Conservation (phyloP, 2,329 filamentous ascomycete genomes). For the Penicillium freii region DNA sequence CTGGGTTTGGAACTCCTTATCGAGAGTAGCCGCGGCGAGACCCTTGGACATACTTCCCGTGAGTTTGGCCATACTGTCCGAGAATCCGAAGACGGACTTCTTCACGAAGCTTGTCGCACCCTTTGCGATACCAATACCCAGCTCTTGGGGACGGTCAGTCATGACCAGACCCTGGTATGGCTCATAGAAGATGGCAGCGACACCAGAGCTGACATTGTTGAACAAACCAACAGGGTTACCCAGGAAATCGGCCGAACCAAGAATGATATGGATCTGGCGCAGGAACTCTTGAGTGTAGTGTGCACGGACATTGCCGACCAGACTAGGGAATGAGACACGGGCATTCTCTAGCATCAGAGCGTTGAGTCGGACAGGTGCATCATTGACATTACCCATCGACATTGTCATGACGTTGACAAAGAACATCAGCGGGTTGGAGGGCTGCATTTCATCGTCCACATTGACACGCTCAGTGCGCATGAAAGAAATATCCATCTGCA, state of each 20-base stretch:
- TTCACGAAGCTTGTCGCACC: conserved; percentile 96
- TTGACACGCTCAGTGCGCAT: conserved; percentile 96
- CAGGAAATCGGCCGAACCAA: conserved; percentile 95
- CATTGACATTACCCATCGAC: conserved; percentile 98
- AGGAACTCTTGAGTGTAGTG: conserved; percentile 97
- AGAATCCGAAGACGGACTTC: conserved; percentile 97
- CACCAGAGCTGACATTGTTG: conserved; percentile 96
- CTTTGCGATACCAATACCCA: conserved; percentile 92
- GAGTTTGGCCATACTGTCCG: conserved; percentile 95
- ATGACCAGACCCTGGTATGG: conserved; percentile 97
- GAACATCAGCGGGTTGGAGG: conserved; percentile 95
- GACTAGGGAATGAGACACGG: conserved; percentile 77
- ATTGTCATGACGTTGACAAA: conserved; percentile 98
- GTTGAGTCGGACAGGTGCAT: conserved; percentile 90
- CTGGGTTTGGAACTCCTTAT: conserved; percentile 98
- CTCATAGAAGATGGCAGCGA: conserved; percentile 98
- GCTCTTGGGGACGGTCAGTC: conserved; percentile 91
- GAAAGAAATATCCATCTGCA: conserved; percentile 96
- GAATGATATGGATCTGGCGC: conserved; percentile 93
- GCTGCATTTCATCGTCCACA: conserved; percentile 87
- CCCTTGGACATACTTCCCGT: conserved; percentile 97
- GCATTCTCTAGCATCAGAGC: conserved; percentile 94
- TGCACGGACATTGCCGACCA: conserved; percentile 81
- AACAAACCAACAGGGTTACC: conserved; percentile 97
- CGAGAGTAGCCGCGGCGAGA: conserved; percentile 87